Base-by-base conservation (phyloP, 352 stramenopile species). In the Pythium sukuiense region DNA sequence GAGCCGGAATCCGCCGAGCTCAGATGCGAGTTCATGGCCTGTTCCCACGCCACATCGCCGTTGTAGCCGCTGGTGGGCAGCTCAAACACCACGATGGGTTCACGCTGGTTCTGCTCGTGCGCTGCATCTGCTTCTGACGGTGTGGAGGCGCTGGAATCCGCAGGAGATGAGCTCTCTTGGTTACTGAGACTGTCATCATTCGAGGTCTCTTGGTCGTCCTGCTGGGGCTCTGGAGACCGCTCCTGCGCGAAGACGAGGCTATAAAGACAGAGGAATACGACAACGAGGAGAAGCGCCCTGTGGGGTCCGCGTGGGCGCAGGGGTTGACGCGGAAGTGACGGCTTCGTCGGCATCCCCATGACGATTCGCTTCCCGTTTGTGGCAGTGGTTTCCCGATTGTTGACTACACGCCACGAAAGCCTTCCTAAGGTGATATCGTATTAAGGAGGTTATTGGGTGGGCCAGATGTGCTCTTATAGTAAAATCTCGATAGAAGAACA, bases 11-110 rank as follows among this genome's bases (percentile, higher is more conserved):
- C 52, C 16, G 29, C 26, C 6, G 16, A 43, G 24, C 16, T 50
- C 6, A 29, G 20, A 50, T 16, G 11, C 14, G 45, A 35, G n/a
- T 14, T 26, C 45, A 49, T 52, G 35, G 30, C 26, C 11, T 43
- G 55, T 12, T 56, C 41, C 61, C 61, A 61, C 29, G 24, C 45
- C 29, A 68, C 18, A 24, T 62, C 54, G 43, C 61, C 61, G 29
- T 55, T 26, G 54, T 68, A 62, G 14, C 56, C 61, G 32, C 61
- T 62, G 12, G 61, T 62, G 9, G 20, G 11, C 41, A 68, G 20
- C 61, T 68, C 61, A 18, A 62, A 50, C 54, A 43, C 61, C 33
- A 68, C 41, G 5, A 46, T 26, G 2, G 61, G 54, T 18, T 50
- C 41, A 13, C 6, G 49, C 24, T 55, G 24, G 11, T 35, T 5